A percentile compares a stretch with the other conserved stretches of the same genome.
These are phyloP conservation scores for Pleurotus eryngii DNA, from an alignment of 768 basidiomycete genomes.

Conservation along the genomic window DNA sequence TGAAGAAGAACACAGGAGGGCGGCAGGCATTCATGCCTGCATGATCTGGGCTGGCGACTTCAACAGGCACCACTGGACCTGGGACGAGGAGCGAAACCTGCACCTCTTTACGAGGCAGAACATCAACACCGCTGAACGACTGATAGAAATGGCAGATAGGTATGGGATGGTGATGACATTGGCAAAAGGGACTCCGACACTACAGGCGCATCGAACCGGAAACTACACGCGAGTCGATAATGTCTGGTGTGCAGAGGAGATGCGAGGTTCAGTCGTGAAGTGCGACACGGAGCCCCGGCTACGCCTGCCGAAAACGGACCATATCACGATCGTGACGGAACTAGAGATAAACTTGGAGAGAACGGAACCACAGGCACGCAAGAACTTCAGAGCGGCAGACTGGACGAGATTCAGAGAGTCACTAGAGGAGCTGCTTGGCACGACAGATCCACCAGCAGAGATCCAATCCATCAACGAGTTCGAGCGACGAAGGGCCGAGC, in stretches of 20 bases:
- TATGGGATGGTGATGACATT: conserved; percentile 25
- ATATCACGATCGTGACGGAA: conserved; percentile 26
- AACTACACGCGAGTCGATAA: no score
- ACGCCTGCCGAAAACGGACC: conserved; percentile 23
- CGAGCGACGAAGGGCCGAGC: neutral
- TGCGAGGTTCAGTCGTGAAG: conserved; percentile 11
- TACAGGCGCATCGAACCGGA: no score
- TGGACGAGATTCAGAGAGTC: conserved; percentile 17
- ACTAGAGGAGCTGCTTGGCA: conserved; percentile 4
- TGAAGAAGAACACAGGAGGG: no score
- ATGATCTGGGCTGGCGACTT: conserved; percentile 32
- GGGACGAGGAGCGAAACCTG: conserved; percentile 29
- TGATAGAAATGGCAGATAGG: conserved; percentile 12
- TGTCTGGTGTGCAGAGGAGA: conserved; percentile 17
- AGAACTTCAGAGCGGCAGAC: conserved; percentile 20
- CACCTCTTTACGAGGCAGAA: conserved; percentile 19
- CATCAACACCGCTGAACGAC: conserved; percentile 7
- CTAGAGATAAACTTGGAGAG: conserved; percentile 15
- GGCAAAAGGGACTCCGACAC: conserved; percentile 18
- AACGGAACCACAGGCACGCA: neutral
- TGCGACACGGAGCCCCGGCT: conserved; percentile 19
- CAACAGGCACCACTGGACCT: conserved; percentile 36
- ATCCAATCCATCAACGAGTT: neutral
- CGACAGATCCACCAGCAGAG: neutral
- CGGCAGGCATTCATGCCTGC: no score